These are phyloP conservation scores for Cystobasidium sp. DNA, from an alignment of 1,284 basidiomycete species.

Conservation along the genomic window DNA sequence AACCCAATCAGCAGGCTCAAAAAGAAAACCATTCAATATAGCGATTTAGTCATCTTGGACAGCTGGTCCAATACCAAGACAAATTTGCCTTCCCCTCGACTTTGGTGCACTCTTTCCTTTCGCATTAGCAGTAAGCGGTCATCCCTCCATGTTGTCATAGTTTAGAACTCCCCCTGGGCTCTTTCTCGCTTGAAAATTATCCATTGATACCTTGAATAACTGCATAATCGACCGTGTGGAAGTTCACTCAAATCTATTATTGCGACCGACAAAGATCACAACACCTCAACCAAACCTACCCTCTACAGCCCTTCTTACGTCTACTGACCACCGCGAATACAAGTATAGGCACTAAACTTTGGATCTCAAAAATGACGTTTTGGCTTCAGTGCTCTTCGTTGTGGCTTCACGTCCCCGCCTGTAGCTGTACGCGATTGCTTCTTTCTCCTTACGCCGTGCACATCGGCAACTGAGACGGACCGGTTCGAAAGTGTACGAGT, in stretches of 20 bases:
- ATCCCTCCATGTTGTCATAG: conserved; percentile 8
- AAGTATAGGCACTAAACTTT: neutral
- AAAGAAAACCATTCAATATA: neutral
- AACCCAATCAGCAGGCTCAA: neutral
- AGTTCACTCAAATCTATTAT: neutral
- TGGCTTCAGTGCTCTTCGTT: conserved; percentile 1
- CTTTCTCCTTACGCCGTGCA: neutral
- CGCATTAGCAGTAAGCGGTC: neutral
- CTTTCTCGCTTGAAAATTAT: no score
- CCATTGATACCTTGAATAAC: no score
- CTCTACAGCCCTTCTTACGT: no score
- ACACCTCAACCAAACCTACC: no score
- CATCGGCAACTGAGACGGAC: neutral
- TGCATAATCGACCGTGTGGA: no score
- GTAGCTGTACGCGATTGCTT: neutral
- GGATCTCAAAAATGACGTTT: neutral
- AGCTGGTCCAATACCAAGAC: neutral
- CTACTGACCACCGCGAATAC: neutral
- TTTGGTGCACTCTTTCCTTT: neutral
- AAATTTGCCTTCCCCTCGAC: neutral
- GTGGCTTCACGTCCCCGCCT: neutral
- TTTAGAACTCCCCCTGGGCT: neutral
- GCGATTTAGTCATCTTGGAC: no score
- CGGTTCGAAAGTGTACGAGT: neutral
- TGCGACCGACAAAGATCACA: neutral